Evolutionary conservation across 2,329 filamentous ascomycete species (phyloP).

Genomic region (Pseudopyricularia cyperi): DNA sequence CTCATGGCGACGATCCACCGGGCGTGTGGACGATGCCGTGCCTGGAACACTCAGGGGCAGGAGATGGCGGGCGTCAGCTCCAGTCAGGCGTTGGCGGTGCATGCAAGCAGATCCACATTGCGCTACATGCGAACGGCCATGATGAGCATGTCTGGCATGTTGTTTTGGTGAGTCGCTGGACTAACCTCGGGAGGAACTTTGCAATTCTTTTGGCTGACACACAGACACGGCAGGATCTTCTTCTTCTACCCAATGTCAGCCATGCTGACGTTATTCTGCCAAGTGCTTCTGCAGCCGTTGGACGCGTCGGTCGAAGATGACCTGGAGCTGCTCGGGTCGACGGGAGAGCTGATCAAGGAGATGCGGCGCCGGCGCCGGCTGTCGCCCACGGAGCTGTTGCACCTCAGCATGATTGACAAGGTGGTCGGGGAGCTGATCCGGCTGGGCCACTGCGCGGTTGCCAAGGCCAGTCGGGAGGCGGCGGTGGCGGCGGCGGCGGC

Average conservation of each 20-base stretch:
- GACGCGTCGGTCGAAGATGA: slow-evolving; percentile 28
- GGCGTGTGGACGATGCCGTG: slow-evolving; percentile 36
- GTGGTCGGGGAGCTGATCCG: slow-evolving; percentile 8
- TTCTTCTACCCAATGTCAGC: slow-evolving; percentile 44
- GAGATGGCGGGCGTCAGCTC: slow-evolving; percentile 22
- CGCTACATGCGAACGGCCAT: slow-evolving; percentile 30
- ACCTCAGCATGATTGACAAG: slow-evolving; percentile 6
- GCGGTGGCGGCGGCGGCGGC: too few relatives aligned
- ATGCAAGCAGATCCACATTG: slow-evolving; percentile 42
- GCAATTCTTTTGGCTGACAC: neutral
- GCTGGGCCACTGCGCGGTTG: slow-evolving; percentile 5
- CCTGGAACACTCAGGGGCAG: slow-evolving; percentile 20
- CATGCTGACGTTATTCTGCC: slow-evolving; percentile 40
- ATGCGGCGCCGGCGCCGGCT: slow-evolving; percentile 12
- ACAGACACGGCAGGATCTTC: slow-evolving; percentile 27
- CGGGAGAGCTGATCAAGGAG: slow-evolving; percentile 27
- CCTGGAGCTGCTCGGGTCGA: slow-evolving; percentile 28
- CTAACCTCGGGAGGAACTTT: too few relatives aligned
- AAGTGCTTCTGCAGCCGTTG: slow-evolving; percentile 34
- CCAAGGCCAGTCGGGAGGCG: slow-evolving; percentile 12
- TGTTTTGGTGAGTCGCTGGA: slow-evolving; percentile 37
- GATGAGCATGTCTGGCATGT: slow-evolving; percentile 26
- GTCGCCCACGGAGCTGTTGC: slow-evolving; percentile 3
- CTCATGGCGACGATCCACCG: slow-evolving; percentile 41
- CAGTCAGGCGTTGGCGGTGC: slow-evolving; percentile 37